These are phyloP conservation scores for Annulohypoxylon stygium DNA, from an alignment of 495 filamentous ascomycete species.

Conservation along the genomic window DNA sequence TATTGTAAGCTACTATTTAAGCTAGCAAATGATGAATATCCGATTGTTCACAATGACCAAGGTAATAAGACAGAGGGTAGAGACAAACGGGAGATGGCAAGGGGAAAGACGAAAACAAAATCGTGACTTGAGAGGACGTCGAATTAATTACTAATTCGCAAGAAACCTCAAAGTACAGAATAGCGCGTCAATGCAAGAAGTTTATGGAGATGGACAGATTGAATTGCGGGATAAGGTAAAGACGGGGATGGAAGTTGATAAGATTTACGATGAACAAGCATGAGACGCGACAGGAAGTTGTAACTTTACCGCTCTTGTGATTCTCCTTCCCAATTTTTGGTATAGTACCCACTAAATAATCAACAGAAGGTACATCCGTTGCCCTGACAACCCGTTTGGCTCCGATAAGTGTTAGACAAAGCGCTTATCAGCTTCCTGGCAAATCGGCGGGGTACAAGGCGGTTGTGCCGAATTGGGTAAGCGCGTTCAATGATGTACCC, in stretches of 20 bases:
- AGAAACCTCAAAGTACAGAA: background rate
- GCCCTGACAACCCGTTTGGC: constrained; percentile 25
- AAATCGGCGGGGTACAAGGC: constrained; percentile 9
- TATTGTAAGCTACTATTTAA: constrained; percentile 40
- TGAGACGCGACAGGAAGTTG: constrained; percentile 33
- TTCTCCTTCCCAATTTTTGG: constrained; percentile 8
- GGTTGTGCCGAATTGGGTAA: constrained; percentile 21
- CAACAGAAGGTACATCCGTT: constrained; percentile 39
- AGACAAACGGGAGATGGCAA: background rate
- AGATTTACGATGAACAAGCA: constrained; percentile 12
- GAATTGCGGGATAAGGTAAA: constrained; percentile 29
- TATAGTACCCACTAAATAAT: constrained; percentile 32
- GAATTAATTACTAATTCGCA: constrained; percentile 26
- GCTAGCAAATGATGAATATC: constrained; percentile 27
- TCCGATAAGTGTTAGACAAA: constrained; percentile 8
- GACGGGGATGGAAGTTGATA: constrained; percentile 14
- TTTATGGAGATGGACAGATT: constrained; percentile 6
- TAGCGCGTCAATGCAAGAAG: constrained; percentile 3
- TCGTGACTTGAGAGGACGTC: background rate
- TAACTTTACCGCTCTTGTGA: constrained; percentile 18
- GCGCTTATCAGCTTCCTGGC: background rate
- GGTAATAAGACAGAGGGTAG: background rate
- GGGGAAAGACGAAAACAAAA: background rate
- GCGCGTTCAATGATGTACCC: background rate
- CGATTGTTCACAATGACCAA: constrained; percentile 3